These are phyloP conservation scores for Fusarium sp. DNA, from an alignment of 2,329 filamentous ascomycete genomes.

Conservation along the genomic window DNA sequence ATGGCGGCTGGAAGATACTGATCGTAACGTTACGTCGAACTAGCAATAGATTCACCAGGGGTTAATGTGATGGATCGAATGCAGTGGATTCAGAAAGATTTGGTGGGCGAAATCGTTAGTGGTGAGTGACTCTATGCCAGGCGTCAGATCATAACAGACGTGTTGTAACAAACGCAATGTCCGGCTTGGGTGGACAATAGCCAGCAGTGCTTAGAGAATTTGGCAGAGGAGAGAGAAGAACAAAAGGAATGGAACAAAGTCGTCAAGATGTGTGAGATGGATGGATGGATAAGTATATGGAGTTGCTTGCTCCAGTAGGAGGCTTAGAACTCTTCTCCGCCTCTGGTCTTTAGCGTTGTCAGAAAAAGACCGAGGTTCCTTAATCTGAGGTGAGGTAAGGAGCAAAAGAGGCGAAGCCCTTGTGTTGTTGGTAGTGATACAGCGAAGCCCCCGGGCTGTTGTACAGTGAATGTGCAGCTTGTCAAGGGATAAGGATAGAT, in stretches of 20 bases:
- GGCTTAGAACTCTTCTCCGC: slow-evolving; percentile 34
- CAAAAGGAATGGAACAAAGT: not conserved
- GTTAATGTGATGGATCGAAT: not conserved
- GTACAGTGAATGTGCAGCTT: not conserved
- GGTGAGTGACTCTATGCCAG: not conserved
- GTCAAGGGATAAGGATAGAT: slow-evolving; percentile 1
- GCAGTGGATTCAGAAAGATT: not conserved
- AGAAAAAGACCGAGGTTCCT: slow-evolving; percentile 11
- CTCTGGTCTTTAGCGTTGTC: slow-evolving; percentile 15
- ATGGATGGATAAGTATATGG: slow-evolving; percentile 11
- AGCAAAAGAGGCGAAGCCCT: slow-evolving; percentile 20
- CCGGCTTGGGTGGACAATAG: not conserved
- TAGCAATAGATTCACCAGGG: not conserved
- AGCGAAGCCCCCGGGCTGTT: not conserved
- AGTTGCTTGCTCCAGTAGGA: slow-evolving; percentile 10
- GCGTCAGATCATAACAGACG: not conserved
- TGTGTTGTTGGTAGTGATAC: not conserved
- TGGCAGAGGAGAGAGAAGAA: not conserved
- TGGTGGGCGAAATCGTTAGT: not conserved
- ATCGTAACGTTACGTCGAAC: not conserved
- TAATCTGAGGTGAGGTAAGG: slow-evolving; percentile 17
- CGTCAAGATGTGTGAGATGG: slow-evolving; percentile 6
- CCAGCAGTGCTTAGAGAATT: not conserved
- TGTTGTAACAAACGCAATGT: not conserved
- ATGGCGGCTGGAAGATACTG: not conserved